Evolutionary conservation across 129 eudicot genomes (phyloP), one percentile per base, ranked within the genome.

Genomic region (Helianthus tuberosus): DNA sequence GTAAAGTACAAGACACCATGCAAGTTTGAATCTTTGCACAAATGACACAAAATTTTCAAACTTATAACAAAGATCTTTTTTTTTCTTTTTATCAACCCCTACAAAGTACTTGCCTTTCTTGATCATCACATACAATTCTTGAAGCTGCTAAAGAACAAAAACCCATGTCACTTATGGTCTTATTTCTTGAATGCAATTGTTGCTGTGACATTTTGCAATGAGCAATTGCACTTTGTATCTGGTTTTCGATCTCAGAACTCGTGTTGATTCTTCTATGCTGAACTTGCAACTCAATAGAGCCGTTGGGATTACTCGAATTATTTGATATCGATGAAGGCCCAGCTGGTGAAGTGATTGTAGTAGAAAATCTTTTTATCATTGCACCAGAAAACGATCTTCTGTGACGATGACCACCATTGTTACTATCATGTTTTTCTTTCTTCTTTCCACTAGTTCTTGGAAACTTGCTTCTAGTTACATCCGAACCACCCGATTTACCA

Each of bases 141-240:
- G 96, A 82, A 51, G 92, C 77, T 27, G 86, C 75, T 61, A 83
- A 82, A 10, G 93, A 81, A 23, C 84, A 84, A 50, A 85, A 70
- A 38, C 85, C 87, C 75, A 79, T 25, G 59, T 85, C 89, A 77
- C 90, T 83, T 61, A 79, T 50, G 27, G 80, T 77, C 80, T 90
- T 74, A 62, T 74, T 90, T 77, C 86, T 83, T 61, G 86, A 76
- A 59, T 79, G 81, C 41, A 85, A 66, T 61, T 72, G 81, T 38
- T 75, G 83, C 65, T 89, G 96, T 70, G 98, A 90, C 79, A 52
- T 81, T 71, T 93, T 93, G 84, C 98, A 93, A 69, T 93, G 98
- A 25, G 96, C 98, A 83, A 93, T 93, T 36, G 96, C 96, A 44
- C 97, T 85, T 80, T 93, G 96, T 49, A 93, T 90, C 51, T 90